phyloP scores from a whole-genome alignment of 2,329 filamentous ascomycete species.

The Zopfia rhizophila region DNA sequence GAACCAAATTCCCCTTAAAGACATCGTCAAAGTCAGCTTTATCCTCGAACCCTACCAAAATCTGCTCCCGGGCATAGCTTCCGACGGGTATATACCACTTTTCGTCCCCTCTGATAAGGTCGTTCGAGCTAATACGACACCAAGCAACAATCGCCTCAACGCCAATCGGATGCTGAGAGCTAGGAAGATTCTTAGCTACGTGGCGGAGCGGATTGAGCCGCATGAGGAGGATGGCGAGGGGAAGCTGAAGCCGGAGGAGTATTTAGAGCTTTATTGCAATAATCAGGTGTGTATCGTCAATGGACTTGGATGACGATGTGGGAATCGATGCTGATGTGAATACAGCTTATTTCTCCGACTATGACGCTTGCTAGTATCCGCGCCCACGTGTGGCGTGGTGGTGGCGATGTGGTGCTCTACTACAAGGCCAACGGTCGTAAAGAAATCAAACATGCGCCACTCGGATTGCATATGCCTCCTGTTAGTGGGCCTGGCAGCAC shows the following conservation, averaged over 20 bases:
- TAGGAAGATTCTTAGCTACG: conserved; percentile 91
- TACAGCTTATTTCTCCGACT: conserved; percentile 73
- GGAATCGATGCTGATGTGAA: conserved; percentile 1
- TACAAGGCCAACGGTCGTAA: conserved; percentile 95
- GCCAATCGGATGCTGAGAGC: conserved; percentile 96
- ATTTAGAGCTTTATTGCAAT: conserved; percentile 94
- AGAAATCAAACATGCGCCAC: conserved; percentile 55
- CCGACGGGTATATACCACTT: conserved; percentile 69
- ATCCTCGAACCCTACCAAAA: conserved; percentile 84
- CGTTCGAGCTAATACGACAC: conserved; percentile 35
- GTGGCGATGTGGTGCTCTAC: conserved; percentile 88
- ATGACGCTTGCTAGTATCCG: conserved; percentile 96
- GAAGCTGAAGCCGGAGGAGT: conserved; percentile 82
- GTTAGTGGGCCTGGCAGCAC: conserved; percentile 27
- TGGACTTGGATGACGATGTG: neutral
- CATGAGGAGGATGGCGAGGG: conserved; percentile 61
- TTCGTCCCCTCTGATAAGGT: conserved; percentile 36
- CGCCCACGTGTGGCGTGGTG: conserved; percentile 92
- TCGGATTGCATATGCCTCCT: neutral
- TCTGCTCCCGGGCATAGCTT: conserved; percentile 76
- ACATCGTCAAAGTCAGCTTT: conserved; percentile 97
- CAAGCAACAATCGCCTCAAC: conserved; percentile 86
- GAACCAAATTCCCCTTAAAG: conserved; percentile 85
- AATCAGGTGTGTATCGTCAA: conserved; percentile 73
- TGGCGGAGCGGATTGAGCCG: conserved; percentile 89